Base-by-base conservation (phyloP, 768 basidiomycete species). In the Tylopilus balloui region DNA sequence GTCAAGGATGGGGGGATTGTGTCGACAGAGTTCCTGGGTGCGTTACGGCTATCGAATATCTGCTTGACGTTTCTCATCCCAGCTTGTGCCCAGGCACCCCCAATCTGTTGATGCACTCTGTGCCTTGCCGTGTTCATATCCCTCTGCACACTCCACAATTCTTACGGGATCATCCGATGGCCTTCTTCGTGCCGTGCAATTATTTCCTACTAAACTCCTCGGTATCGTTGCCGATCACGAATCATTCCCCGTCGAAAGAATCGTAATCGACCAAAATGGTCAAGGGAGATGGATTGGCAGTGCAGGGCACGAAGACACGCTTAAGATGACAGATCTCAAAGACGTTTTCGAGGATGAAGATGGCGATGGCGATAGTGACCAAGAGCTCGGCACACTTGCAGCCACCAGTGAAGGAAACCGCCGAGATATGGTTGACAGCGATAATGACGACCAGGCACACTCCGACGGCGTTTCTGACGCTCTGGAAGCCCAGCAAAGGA, bases 131-230 rank as follows among this genome's bases (percentile, higher is more conserved):
- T 67, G 77, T 4, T 74, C 73, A 17, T 74, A 87, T 48, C 76
- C 80, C 1, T 76, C 77, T 41, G 77, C 81, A 49, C 78, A 85
- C 59, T 77, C 83, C 14, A 80, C 85, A 2, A 78, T 96, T 50
- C 77, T 93, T 2, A 92, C 92, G 1, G 92, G 93, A 6, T 95
- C 92, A 0, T 92, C 92, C 6, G 93, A 97, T 64, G 94, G 94
- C 0, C 77, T 91, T 60, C 75, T 97, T 35, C 81, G 93, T 38
- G 89, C 89, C 14, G 85, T 94, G 3, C 81, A 93, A 60, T 73
- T 96, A 29, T 75, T 94, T 49, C 94, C 94, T 1, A 93, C 88
- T 47, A 90, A 91, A 63, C 76, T 97, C 27, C 71, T 95, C 37
- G 94, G 94, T 17, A 84, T 94, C 42, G 84, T 97, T 34, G 87